Conservation (phyloP, 2,329 filamentous ascomycete genomes). For the Phialocephala subalpina region DNA sequence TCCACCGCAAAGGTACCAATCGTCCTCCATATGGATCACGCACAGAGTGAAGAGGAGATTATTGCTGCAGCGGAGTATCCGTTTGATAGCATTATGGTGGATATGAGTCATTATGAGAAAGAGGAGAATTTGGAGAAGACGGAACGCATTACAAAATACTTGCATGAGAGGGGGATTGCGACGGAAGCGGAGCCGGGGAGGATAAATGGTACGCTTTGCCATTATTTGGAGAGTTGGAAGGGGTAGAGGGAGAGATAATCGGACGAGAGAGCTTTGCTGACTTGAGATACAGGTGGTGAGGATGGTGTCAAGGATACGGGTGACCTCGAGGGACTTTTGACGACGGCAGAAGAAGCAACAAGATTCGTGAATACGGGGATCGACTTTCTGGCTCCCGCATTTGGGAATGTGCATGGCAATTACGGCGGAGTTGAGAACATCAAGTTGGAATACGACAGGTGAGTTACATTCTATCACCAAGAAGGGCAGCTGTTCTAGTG, state of each 20-base stretch:
- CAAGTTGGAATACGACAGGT: conserved; percentile 51
- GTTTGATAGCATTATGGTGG: conserved; percentile 79
- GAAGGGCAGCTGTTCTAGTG: not conserved
- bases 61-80: conserved; percentile 61
- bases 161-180: conserved; percentile 70
- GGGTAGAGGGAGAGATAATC: not conserved
- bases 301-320: conserved; percentile 76
- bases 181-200: conserved; percentile 76
- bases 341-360: conserved; percentile 66
- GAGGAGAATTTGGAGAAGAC: conserved; percentile 74
- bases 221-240: not conserved
- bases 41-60: conserved; percentile 66
- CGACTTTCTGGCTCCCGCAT: conserved; percentile 71
- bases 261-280: not conserved
- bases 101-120: conserved; percentile 78
- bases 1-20: conserved; percentile 64
- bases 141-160: conserved; percentile 67
- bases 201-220: conserved; percentile 61
- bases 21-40: conserved; percentile 72
- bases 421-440: conserved; percentile 56
- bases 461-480: conserved; percentile 41
- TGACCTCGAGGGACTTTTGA: conserved; percentile 67
- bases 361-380: conserved; percentile 72
- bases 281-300: conserved; percentile 58
- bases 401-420: conserved; percentile 74